phyloP scores from a whole-genome alignment of 257 asterid genomes.

The Nicotiana attenuata region DNA sequence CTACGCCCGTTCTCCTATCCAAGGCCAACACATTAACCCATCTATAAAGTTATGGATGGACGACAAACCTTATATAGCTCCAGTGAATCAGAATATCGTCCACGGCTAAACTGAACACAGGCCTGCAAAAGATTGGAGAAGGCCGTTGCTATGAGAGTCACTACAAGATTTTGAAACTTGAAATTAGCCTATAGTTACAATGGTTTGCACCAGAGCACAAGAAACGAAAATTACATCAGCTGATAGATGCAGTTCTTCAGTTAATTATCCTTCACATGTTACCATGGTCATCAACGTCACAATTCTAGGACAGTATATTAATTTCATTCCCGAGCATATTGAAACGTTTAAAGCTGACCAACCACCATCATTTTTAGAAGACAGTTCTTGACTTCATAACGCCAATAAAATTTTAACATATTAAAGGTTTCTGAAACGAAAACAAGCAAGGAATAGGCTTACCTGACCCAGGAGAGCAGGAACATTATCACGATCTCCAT shows the following conservation, averaged over 20 bases:
- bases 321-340: neutral
- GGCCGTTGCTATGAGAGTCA: constrained; percentile 16
- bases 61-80: constrained; percentile 79
- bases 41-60: neutral
- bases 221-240: neutral
- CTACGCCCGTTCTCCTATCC: neutral
- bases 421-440: neutral
- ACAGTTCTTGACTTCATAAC: neutral
- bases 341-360: neutral
- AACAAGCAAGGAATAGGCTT: constrained; percentile 18
- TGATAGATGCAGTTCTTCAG: neutral
- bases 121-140: constrained; percentile 52
- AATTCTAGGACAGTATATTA: neutral
- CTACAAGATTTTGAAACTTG: neutral
- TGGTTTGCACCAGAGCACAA: neutral
- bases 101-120: constrained; percentile 87
- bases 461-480: constrained; percentile 99
- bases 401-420: neutral
- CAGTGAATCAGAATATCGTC: constrained; percentile 80
- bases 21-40: neutral
- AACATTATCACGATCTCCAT: constrained; percentile 86
- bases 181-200: neutral
- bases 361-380: neutral
- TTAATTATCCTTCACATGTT: neutral
- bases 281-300: constrained; percentile 4